Conservation (phyloP, 1,284 basidiomycete species). For the Ustilago lituana region DNA sequence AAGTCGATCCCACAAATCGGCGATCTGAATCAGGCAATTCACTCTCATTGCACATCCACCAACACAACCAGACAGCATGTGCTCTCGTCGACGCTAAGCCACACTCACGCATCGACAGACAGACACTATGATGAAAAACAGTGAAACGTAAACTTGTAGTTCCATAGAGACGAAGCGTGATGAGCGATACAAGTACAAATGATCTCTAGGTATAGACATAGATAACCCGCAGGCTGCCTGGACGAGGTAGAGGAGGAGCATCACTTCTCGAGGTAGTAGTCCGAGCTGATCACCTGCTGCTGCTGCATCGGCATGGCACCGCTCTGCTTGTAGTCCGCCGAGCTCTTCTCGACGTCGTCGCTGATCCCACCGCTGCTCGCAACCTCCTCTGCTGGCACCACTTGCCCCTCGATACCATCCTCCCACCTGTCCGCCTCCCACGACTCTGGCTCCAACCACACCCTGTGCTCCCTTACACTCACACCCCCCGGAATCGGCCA, state of each 20-base stretch:
- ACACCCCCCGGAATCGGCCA: conserved; percentile 37
- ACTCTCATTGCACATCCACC: too few relatives aligned
- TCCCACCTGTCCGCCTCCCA: conserved; percentile 50
- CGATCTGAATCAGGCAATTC: background rate
- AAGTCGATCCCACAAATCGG: background rate
- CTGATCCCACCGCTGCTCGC: background rate
- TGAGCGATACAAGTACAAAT: too few relatives aligned
- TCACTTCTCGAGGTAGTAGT: conserved; percentile 46
- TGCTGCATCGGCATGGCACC: background rate
- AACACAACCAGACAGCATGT: too few relatives aligned
- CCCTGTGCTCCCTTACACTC: conserved; percentile 18
- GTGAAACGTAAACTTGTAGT: too few relatives aligned
- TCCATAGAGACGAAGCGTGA: too few relatives aligned
- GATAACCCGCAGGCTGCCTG: too few relatives aligned
- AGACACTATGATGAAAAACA: too few relatives aligned
- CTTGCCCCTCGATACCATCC: background rate
- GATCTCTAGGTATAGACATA: too few relatives aligned
- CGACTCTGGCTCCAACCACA: conserved; percentile 42
- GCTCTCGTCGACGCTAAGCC: too few relatives aligned
- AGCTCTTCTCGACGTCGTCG: conserved; percentile 30
- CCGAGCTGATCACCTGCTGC: conserved; percentile 17
- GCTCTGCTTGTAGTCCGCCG: conserved; percentile 13
- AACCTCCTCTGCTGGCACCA: background rate
- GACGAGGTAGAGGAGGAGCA: too few relatives aligned
- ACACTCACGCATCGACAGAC: too few relatives aligned